A percentile compares a stretch with the other conserved stretches of the same genome.
These are phyloP conservation scores for Curvularia spicifera DNA, from an alignment of 2,329 filamentous ascomycete genomes.

Conservation along the genomic window DNA sequence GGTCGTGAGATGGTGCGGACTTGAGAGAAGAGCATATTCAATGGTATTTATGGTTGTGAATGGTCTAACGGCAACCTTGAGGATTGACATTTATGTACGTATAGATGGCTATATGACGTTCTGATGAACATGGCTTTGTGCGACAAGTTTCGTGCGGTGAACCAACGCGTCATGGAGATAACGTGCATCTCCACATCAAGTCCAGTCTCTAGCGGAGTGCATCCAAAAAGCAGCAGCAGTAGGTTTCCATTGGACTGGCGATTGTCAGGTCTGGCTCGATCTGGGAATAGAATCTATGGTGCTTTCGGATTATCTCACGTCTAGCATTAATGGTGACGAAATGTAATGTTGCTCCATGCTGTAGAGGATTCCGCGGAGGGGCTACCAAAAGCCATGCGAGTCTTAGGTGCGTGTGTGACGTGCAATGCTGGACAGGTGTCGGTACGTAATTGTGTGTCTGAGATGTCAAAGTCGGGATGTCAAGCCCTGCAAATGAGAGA, in stretches of 20 bases:
- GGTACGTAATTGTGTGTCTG: neutral
- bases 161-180: constrained; percentile 9
- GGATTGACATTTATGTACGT: constrained; percentile 14
- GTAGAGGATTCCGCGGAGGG: constrained; percentile 5
- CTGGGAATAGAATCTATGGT: neutral
- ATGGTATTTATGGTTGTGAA: constrained; percentile 9
- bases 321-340: neutral
- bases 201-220: neutral
- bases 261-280: neutral
- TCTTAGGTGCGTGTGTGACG: neutral
- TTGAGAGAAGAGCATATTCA: constrained; percentile 29
- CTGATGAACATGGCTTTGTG: neutral
- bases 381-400: neutral
- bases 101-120: constrained; percentile 1
- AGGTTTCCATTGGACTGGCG: neutral
- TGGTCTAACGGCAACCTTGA: neutral
- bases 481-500: neutral
- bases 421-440: neutral
- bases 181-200: neutral
- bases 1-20: constrained; percentile 29
- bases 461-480: neutral
- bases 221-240: neutral
- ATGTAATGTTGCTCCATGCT: neutral
- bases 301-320: neutral
- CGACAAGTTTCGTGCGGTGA: neutral